Percentiles rank a stretch among this genome's conserved stretches.
These are phyloP conservation scores for Remersonia thermophila DNA, from an alignment of 2,329 filamentous ascomycete species.

Conservation along the genomic window DNA sequence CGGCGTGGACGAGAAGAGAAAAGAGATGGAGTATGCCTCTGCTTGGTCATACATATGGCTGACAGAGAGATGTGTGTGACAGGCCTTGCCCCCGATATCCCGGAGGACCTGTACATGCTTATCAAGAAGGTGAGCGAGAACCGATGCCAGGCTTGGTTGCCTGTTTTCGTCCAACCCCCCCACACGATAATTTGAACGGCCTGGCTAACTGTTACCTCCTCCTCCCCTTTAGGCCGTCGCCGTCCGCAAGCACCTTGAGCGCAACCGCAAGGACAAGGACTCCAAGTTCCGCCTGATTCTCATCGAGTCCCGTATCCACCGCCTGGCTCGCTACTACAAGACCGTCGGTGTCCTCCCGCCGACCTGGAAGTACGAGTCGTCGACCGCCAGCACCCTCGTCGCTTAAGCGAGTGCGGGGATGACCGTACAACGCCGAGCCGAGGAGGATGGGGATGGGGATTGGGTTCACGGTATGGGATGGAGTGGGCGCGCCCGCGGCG, in stretches of 20 bases:
- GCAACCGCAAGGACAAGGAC: conserved; percentile 99
- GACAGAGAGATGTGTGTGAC: conserved; percentile 74
- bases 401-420: conserved; percentile 45
- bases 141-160: conserved; percentile 17
- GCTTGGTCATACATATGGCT: conserved; percentile 71
- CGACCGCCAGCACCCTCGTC: conserved; percentile 89
- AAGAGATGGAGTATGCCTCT: conserved; percentile 49
- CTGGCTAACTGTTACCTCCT: no score
- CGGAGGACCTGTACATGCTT: conserved; percentile 97
- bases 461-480: no score
- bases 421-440: conserved; percentile 5
- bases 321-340: conserved; percentile 97
- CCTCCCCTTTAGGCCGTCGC: conserved; percentile 62
- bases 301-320: conserved; percentile 99
- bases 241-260: conserved; percentile 99
- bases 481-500: conserved; percentile 1
- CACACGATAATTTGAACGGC: no score
- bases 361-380: conserved; percentile 98
- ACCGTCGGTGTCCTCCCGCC: conserved; percentile 73
- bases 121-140: conserved; percentile 99
- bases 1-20: background rate
- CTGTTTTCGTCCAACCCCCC: no score
- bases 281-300: conserved; percentile 99
- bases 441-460: conserved; percentile 18
- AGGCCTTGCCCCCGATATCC: conserved; percentile 98